Conservation (phyloP, 345 rosid genomes). For the Mallotus nudiflorus region DNA sequence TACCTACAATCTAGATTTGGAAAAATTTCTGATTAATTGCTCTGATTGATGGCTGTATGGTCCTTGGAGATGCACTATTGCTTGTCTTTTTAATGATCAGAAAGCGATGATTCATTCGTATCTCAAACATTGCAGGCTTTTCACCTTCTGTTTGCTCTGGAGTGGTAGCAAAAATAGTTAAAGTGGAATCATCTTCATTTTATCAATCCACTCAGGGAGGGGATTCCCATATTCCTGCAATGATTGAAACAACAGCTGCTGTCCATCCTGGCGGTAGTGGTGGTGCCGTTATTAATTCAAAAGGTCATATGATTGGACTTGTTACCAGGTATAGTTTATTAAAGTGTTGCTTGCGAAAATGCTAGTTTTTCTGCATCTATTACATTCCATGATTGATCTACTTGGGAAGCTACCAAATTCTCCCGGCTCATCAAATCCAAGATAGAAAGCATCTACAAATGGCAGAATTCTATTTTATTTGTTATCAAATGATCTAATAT, state of each 20-base stretch:
- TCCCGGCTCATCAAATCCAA: no score
- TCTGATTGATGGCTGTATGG: no score
- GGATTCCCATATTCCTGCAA: constrained; percentile 53
- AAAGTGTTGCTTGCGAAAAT: not conserved
- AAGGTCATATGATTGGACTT: constrained; percentile 85
- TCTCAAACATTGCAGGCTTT: constrained; percentile 45
- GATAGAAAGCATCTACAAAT: no score
- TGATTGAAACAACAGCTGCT: constrained; percentile 97
- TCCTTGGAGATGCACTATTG: no score
- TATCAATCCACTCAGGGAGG: constrained; percentile 31
- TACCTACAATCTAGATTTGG: no score
- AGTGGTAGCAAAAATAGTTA: constrained; percentile 79
- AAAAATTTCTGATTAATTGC: no score
- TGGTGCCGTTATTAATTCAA: constrained; percentile 78
- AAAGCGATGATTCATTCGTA: constrained; percentile 10
- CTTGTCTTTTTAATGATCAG: no score
- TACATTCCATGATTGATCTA: not conserved
- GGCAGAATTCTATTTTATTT: no score
- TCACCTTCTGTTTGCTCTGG: constrained; percentile 83
- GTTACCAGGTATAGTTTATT: constrained; percentile 62
- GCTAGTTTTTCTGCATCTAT: not conserved
- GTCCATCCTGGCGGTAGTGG: constrained; percentile 98
- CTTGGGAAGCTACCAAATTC: not conserved
- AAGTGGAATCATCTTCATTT: constrained; percentile 39
- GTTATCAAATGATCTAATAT: no score